Evolutionary conservation across 805 yeast species (phyloP), one percentile per base, ranked within the genome.

Genomic region (Zygosaccharomyces gambellarensis): DNA sequence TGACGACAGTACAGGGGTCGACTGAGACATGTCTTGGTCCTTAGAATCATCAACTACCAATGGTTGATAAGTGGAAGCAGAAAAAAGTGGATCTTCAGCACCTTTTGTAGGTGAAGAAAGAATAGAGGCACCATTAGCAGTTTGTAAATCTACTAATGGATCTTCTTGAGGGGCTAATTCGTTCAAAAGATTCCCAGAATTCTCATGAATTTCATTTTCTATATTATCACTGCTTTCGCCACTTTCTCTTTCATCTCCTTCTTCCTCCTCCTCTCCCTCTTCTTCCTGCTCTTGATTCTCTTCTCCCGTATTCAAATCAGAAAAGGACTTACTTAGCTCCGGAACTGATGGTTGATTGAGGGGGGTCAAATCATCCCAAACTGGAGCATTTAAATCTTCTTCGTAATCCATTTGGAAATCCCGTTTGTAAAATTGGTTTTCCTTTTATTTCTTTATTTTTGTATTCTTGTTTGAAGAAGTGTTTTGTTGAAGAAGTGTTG

Each of bases 71-170:
- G 50, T 52, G 8, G 52, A 47, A 12, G 65, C 70, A 11, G 63
- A 58, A 52, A 72, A 72, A 39, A 73, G 50, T 1, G 72, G 62
- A 32, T 67, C 74, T 36, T 63, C 64, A 3, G 36, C 34, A 31
- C 43, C 39, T 38, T 59, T 61, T 36, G 50, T 56, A 11, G 67
- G 66, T 4, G 65, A 58, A 1, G 50, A 47, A 3, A 57, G 29
- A 2, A 54, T 36, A 6, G 57, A 57, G 0, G 47, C 39, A 32
- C 54, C 60, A n/a, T 55, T 52, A 9, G 61, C 65, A 3, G 71
- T 65, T 30, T 69, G 71, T 39, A 82, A 67, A 14, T 76, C 72
- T 1, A 77, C 68, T 25, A 81, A 49, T 9, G 78, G 68, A 40
- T 60, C 63, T 39, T 54, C 59, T 22, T 61, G 62, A 12, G 70